These are phyloP conservation scores for Hypocrella siamensis DNA, from an alignment of 2,329 filamentous ascomycete genomes.

Conservation along the genomic window DNA sequence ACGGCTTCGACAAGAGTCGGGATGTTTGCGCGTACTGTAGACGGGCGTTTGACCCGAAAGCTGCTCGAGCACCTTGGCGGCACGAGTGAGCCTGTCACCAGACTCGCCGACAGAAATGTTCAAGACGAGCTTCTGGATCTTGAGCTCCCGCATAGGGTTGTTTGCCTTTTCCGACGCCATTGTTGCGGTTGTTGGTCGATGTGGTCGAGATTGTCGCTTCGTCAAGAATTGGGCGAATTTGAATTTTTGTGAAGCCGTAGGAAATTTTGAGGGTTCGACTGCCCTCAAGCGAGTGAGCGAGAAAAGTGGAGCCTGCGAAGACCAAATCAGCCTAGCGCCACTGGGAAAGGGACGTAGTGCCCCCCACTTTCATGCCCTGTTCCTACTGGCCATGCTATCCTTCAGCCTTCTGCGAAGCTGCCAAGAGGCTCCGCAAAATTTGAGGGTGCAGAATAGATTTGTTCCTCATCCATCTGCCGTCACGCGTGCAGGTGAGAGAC, in stretches of 20 bases:
- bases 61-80: conserved; percentile 99
- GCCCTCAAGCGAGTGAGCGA: conserved; percentile 17
- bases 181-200: conserved; percentile 14
- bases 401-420: conserved; percentile 22
- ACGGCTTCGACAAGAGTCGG: conserved; percentile 1
- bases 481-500: conserved; percentile 23
- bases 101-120: conserved; percentile 99
- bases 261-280: conserved; percentile 25
- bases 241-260: conserved; percentile 18
- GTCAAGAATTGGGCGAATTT: conserved; percentile 13
- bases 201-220: conserved; percentile 14
- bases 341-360: conserved; percentile 11
- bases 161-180: conserved; percentile 63
- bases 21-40: conserved; percentile 56
- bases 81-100: conserved; percentile 99
- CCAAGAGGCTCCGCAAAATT: conserved; percentile 33
- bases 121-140: conserved; percentile 98
- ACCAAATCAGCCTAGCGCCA: conserved; percentile 11
- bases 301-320: conserved; percentile 8
- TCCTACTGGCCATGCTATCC: conserved; percentile 11
- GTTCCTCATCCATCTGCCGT: conserved; percentile 22
- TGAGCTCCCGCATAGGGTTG: conserved; percentile 99
- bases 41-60: conserved; percentile 98
- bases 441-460: conserved; percentile 15
- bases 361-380: conserved; percentile 2